Evolutionary conservation across 768 basidiomycete genomes (phyloP).

Genomic region (Psilocybe azurescens): DNA sequence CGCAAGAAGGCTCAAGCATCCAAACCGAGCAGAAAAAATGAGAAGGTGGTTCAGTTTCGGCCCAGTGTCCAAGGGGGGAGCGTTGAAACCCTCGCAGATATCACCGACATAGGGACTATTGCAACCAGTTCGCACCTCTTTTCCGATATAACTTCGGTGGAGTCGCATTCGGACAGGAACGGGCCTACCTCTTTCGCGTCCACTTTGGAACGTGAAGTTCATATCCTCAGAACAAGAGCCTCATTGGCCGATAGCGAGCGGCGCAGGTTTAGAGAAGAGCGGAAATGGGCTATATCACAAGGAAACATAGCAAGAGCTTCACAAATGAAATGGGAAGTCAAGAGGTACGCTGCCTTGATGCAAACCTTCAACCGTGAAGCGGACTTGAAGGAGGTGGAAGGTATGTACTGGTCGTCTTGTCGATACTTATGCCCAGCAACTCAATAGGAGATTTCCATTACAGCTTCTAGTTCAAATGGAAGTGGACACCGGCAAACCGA

Average conservation of each 20-base stretch:
- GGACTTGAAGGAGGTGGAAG: constrained; percentile 68
- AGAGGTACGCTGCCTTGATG: constrained; percentile 79
- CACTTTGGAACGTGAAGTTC: constrained; percentile 76
- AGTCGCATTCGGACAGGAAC: constrained; percentile 69
- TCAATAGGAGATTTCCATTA: not conserved
- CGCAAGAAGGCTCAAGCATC: constrained; percentile 33
- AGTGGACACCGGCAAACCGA: constrained; percentile 23
- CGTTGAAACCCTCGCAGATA: constrained; percentile 32
- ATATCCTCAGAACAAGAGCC: constrained; percentile 74
- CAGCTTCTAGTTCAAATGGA: constrained; percentile 11
- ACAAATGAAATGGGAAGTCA: constrained; percentile 86
- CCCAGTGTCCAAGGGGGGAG: constrained; percentile 44
- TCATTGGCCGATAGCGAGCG: constrained; percentile 85
- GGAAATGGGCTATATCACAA: constrained; percentile 84
- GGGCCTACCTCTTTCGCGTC: constrained; percentile 63
- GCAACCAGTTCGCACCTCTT: constrained; percentile 34
- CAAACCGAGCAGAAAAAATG: constrained; percentile 30
- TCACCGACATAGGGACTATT: constrained; percentile 29
- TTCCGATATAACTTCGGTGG: constrained; percentile 72
- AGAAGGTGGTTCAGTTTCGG: constrained; percentile 54
- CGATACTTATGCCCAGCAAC: not conserved
- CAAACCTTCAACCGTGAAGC: constrained; percentile 84
- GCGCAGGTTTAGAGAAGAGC: constrained; percentile 83
- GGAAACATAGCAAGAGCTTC: constrained; percentile 76
- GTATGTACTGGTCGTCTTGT: constrained; percentile 39